Evolutionary conservation across 208 protist genomes (phyloP).

Genomic region (Crithidia fasciculata): DNA sequence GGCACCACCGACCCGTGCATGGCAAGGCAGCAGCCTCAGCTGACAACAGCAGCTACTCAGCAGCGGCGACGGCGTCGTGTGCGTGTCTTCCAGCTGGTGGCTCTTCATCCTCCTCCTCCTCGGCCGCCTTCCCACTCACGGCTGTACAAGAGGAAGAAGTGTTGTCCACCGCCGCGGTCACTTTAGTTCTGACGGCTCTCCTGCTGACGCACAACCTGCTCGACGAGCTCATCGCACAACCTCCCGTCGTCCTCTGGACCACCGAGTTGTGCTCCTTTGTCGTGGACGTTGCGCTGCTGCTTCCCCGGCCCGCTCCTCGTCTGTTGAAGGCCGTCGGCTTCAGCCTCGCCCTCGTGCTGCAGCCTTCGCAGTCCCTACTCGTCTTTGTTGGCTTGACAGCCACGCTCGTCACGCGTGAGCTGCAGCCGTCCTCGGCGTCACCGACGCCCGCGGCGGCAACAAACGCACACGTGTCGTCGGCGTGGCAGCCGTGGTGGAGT

Average conservation of each 20-base stretch:
- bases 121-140: neutral
- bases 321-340: constrained; percentile 45
- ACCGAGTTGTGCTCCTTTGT: constrained; percentile 54
- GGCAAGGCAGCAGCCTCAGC: no score
- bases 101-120: neutral
- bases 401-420: constrained; percentile 52
- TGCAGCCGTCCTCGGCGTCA: constrained; percentile 7
- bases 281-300: constrained; percentile 49
- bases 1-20: neutral
- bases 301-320: constrained; percentile 36
- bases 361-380: constrained; percentile 54
- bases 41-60: no score
- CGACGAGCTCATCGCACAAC: constrained; percentile 38
- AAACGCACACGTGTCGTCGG: neutral
- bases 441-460: neutral
- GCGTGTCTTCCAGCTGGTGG: neutral
- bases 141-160: constrained; percentile 34
- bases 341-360: constrained; percentile 43
- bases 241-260: constrained; percentile 37
- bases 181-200: constrained; percentile 46
- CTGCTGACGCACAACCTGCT: constrained; percentile 39
- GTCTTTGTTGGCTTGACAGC: constrained; percentile 55
- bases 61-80: no score
- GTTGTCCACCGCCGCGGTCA: constrained; percentile 40
- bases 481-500: constrained; percentile 54